Evolutionary conservation across 2,329 filamentous ascomycete species (phyloP), one percentile per base, ranked within the genome.

Genomic region (Verticillium zaregamsianum): DNA sequence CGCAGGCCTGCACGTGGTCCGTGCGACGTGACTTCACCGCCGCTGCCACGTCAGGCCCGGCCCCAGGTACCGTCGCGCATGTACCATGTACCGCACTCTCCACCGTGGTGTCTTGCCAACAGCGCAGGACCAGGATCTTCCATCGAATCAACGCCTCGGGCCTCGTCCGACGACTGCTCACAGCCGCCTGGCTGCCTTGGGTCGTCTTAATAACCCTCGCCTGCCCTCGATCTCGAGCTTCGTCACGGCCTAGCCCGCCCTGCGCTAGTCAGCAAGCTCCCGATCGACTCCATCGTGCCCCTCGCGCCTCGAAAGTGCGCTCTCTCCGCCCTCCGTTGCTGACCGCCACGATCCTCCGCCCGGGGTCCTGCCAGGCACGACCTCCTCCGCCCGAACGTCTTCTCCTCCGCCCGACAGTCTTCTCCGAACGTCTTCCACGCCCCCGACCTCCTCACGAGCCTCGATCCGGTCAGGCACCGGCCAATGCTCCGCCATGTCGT

Each of bases 401-500:
- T 17, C 37, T n/a, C 12, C 4, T 40, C n/a, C n/a, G n/a, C n/a
- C n/a, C n/a, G n/a, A n/a, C n/a, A n/a, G n/a, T n/a, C n/a, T n/a
- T n/a, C n/a, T n/a, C 37, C 37, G 37, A 14, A 14, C 37, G 14
- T 39, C 12, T 39, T 39, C 37, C 37, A 23, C 39, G 8, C 39
- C n/a, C 39, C n/a, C 39, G 39, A 23, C 39, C 39, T 23, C 39
- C 15, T 23, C 39, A 45, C 39, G 39, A 45, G 39, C 15, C 39
- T 45, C 39, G 15, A 9, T 23, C n/a, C 20, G n/a, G 49, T 57
- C 39, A 61, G 63, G 63, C 64, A 63, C 59, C 54, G 59, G 52
- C 54, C 58, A 58, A 68, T 68, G 66, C 62, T 59, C 61, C 58
- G 61, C 67, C 65, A 79, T 79, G 77, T 74, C 77, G 58, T 71